Base-by-base conservation (phyloP, 2,329 filamentous ascomycete genomes). In the Immersiporthe knoxdaviesiana region DNA sequence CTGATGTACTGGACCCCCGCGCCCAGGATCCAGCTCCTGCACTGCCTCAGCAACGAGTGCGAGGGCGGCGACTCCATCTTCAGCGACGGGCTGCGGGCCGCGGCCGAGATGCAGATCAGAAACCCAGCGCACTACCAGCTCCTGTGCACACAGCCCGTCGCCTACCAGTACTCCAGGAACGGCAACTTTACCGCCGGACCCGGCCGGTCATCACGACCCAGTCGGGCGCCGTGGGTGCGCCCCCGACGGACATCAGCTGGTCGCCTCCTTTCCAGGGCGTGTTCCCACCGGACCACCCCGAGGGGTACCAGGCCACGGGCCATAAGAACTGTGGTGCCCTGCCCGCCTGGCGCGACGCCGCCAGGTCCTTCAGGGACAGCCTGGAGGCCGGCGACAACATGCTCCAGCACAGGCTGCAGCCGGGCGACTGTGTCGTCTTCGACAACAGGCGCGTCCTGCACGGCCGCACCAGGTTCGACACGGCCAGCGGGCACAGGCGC, bases 351-450 rank as follows among this genome's bases (percentile, higher is more conserved):
- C 80, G 88, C 62, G 71, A 76, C 1, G 84, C 85, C 0, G 84
- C 87, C 1, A 76, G 80, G 44, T 75, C 78, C 2, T 93, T 97
- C 74, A 84, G 89, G 63, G 69, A 77, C 0, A 72, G 86, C 0
- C 79, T 96, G 32, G 89, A 92, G 72, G 76, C 82, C 0, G 80
- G 84, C 0, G 76, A 81, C 4, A 87, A 87, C 70, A 79, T 93
- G 66, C 91, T 90, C 75, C 85, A 95, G 81, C 84, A 91, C 69
- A 91, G 91, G 79, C 83, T 97, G 78, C 82, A 88, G 66, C 89
- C 92, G 4, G 96, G 95, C 3, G 92, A 97, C 76, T 97, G 93
- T 77, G 94, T 94, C 16, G 85, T 99, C n/a, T 98, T 99, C 77
- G 91, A 97, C 77, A 98, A 98, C 77, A 81, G 89, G 70, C 85